Conservation (phyloP, 1,284 basidiomycete species). For the Paramarasmius palmivorus region DNA sequence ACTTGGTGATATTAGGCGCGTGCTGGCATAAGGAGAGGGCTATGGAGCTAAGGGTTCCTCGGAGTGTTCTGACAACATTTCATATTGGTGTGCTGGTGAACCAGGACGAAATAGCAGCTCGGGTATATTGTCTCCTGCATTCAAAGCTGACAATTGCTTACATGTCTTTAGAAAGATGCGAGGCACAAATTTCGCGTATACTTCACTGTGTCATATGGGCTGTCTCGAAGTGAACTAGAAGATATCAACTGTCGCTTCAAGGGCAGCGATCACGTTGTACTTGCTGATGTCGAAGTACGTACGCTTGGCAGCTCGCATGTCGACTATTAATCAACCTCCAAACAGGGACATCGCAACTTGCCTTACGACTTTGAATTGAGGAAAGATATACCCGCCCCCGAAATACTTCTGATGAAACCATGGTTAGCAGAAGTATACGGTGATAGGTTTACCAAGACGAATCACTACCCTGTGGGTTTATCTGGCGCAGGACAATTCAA, state of each 20-base stretch:
- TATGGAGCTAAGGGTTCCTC: constrained; percentile 72
- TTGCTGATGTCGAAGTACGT: constrained; percentile 21
- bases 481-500: constrained; percentile 5
- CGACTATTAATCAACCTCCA: constrained; percentile 8
- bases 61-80: constrained; percentile 75
- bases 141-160: neutral
- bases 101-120: constrained; percentile 29
- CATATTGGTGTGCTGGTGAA: constrained; percentile 67
- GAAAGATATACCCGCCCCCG: constrained; percentile 50
- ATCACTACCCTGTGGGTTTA: constrained; percentile 49
- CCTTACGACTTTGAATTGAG: constrained; percentile 57
- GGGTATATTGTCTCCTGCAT: constrained; percentile 33
- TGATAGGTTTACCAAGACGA: constrained; percentile 76
- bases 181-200: constrained; percentile 68
- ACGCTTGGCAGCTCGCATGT: neutral
- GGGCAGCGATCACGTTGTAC: constrained; percentile 42
- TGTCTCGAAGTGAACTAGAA: constrained; percentile 65
- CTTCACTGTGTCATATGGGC: constrained; percentile 76
- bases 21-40: constrained; percentile 79
- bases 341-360: constrained; percentile 27
- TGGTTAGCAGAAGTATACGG: constrained; percentile 76
- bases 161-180: constrained; percentile 30
- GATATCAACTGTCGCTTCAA: constrained; percentile 67
- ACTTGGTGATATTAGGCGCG: constrained; percentile 76
- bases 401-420: constrained; percentile 60